These are phyloP conservation scores for Clohesyomyces aquaticus DNA, from an alignment of 495 filamentous ascomycete genomes.

Conservation along the genomic window DNA sequence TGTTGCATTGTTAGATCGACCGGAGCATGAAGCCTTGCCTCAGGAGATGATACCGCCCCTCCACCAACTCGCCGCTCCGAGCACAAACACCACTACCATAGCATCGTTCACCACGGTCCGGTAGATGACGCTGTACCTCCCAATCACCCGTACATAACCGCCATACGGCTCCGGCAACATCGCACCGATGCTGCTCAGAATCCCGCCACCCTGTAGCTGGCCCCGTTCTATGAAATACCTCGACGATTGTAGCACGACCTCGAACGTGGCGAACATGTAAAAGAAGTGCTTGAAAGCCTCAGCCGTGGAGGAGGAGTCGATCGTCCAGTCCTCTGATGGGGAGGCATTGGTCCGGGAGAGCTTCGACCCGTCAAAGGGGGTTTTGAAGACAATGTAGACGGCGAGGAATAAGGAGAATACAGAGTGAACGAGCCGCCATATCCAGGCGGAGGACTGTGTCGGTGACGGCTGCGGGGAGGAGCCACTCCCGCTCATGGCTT, in stretches of 20 bases:
- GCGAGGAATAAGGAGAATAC: slow-evolving; percentile 72
- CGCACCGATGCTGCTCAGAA: slow-evolving; percentile 60
- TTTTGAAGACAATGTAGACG: slow-evolving; percentile 67
- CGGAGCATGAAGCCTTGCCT: too few relatives aligned
- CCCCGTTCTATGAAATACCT: slow-evolving; percentile 67
- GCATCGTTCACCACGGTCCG: slow-evolving; percentile 65
- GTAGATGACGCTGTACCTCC: slow-evolving; percentile 72
- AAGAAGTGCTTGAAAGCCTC: slow-evolving; percentile 54
- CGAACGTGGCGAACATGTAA: slow-evolving; percentile 78
- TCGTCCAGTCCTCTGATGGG: slow-evolving; percentile 44
- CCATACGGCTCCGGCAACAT: slow-evolving; percentile 62
- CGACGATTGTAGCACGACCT: slow-evolving; percentile 70
- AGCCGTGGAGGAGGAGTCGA: slow-evolving; percentile 28
- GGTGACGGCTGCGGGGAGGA: slow-evolving; percentile 43
- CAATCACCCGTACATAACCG: slow-evolving; percentile 60
- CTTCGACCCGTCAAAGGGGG: slow-evolving; percentile 63
- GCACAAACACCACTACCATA: slow-evolving; percentile 72
- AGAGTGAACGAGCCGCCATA: slow-evolving; percentile 79
- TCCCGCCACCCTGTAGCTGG: slow-evolving; percentile 51
- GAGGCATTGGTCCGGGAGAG: slow-evolving; percentile 28
- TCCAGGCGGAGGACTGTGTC: slow-evolving; percentile 54
- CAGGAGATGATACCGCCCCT: slow-evolving; percentile 42
- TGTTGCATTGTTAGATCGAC: too few relatives aligned
- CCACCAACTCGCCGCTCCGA: slow-evolving; percentile 74
- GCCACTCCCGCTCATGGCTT: slow-evolving; percentile 44